A percentile compares a stretch with the other conserved stretches of the same genome.
Evolutionary conservation across 257 asterid genomes (phyloP).

Genomic region (Nicotiana knightiana): DNA sequence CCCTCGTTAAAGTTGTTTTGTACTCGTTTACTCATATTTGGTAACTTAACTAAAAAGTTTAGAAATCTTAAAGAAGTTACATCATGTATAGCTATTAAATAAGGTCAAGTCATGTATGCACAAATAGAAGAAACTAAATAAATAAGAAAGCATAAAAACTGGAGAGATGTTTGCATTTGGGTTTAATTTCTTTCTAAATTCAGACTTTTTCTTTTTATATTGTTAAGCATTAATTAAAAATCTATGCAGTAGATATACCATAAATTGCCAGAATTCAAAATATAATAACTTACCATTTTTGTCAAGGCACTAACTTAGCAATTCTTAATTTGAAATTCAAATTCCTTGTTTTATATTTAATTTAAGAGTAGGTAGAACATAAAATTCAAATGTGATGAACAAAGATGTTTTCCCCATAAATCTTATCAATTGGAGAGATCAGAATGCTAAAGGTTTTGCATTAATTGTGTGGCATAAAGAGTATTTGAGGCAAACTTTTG

Average conservation of each 20-base stretch:
- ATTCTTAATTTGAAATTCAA: background rate
- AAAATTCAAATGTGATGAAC: background rate
- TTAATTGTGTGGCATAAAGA: background rate
- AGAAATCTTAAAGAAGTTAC: too few relatives aligned
- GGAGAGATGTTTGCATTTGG: background rate
- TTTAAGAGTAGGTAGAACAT: background rate
- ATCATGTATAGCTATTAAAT: too few relatives aligned
- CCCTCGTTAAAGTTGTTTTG: background rate
- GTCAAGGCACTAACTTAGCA: background rate
- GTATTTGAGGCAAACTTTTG: background rate
- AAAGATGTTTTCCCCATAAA: background rate
- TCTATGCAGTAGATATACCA: background rate
- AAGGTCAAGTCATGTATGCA: too few relatives aligned
- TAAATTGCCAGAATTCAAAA: background rate
- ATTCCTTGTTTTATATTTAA: background rate
- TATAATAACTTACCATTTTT: too few relatives aligned
- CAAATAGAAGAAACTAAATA: too few relatives aligned
- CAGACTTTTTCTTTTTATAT: background rate
- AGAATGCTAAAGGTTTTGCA: background rate
- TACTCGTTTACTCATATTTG: background rate
- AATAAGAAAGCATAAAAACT: background rate
- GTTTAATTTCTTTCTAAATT: too few relatives aligned
- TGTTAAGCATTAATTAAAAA: background rate
- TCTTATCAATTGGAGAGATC: background rate
- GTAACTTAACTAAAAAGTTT: background rate